Base-by-base conservation (phyloP, 176 grass and related monocot species). In the Aegilops longissima region DNA sequence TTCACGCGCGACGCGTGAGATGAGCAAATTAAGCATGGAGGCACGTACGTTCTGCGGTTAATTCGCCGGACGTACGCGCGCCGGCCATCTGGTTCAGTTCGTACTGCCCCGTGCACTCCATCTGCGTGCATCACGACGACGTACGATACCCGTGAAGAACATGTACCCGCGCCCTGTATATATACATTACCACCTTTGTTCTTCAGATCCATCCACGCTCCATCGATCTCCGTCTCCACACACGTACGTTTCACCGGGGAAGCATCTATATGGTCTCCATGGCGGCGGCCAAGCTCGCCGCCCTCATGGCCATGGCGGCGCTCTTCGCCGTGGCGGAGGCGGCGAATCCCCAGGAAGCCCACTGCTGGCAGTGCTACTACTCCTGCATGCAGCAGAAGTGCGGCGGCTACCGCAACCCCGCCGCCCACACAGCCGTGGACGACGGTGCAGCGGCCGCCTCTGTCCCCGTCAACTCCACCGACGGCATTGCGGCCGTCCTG, bases 291-390 rank as follows among this genome's bases (percentile, higher is more conserved):
- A 79, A 61, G 59, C 3, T 56, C 54, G 70, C n/a, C 70, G 9
- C 56, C 14, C 21, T 87, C 79, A 44, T 87, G 7, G 56, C 76
- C 51, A 36, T 61, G 9, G 49, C 66, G 1, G 76, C 77, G 36
- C 51, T 80, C 35, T 3, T 75, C 58, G 2, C 66, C 58, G 17
- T 70, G 23, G 71, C 71, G 34, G 40, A 0, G 4, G 77, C 77
- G 24, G 84, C 61, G n/a, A 3, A 0, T 20, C n/a, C n/a, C n/a
- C n/a, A 24, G n/a, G 61, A 63, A 24, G 61, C 21, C 3, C 61
- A 63, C 9, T 63, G 61, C 61, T 77, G 61, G 80, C 67, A 61
- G 62, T 88, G 80, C 72, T 88, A 83, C 80, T 77, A 13, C 16
- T 77, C 86, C 29, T 85, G 77, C 88, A 76, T 73, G 44, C 39